Evolutionary conservation across 371 early-diverging fungal species (phyloP), one percentile per base, ranked within the genome.

Genomic region (Nosema granulosis): DNA sequence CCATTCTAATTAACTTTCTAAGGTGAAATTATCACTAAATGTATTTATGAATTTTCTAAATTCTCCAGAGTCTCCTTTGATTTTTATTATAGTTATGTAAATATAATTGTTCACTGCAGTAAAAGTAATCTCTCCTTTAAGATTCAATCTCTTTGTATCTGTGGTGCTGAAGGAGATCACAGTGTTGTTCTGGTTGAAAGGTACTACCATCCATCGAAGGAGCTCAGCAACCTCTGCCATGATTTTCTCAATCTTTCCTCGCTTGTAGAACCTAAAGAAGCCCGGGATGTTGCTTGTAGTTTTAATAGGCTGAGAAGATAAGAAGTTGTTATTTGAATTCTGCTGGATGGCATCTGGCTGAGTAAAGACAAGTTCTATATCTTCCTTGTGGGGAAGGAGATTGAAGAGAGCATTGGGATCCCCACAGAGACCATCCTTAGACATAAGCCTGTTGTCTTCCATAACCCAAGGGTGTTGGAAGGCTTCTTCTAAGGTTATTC

Each of bases 401-500:
- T 29, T 58, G 13, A 73, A 35, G 11, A 75, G 35, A 18, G 31
- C 16, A 31, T 24, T 1, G 0, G 34, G 9, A 37, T 74, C 63
- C 51, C 22, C 56, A 32, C 77, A 74, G 13, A 79, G 56, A 2
- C 71, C 78, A 59, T 74, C 67, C 31, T 72, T 50, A 1, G 68
- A 68, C 18, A 78, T 32, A 16, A 80, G 70, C 3, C 29, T 57
- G 63, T 66, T 81, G 24, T 29, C 37, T 18, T 67, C 43, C 20
- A 22, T 29, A 26, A 81, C n/a, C 75, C 79, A 84, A 26, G 68
- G 59, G 29, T 80, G 61, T 9, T 71, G 24, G 29, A 57, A 13
- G n/a, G 82, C 31, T 31, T 54, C 57, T 32, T 57, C 28, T n/a
- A 78, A 29, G 13, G 29, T 62, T 58, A 93, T 92, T 51, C 97